A percentile compares a stretch with the other conserved stretches of the same genome.
phyloP scores from a whole-genome alignment of 1,284 basidiomycete species.

The Farysia itapuensis region DNA sequence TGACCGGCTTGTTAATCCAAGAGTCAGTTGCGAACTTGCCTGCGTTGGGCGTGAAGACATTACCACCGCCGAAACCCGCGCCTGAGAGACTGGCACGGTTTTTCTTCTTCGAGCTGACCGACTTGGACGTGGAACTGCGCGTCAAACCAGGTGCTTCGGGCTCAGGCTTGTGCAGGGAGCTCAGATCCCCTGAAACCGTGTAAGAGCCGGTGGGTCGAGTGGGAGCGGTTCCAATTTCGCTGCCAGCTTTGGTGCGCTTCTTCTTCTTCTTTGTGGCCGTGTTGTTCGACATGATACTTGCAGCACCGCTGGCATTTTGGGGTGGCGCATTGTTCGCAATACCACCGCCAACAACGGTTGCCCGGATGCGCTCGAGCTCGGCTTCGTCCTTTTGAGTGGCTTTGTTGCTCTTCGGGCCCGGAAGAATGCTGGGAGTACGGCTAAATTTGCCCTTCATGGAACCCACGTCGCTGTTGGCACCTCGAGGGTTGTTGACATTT shows the following conservation, averaged over 20 bases:
- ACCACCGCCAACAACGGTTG: constrained; percentile 48
- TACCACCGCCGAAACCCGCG: constrained; percentile 21
- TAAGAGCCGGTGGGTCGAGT: constrained; percentile 39
- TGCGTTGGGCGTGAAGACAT: constrained; percentile 34
- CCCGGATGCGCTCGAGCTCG: constrained; percentile 41
- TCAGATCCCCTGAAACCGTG: constrained; percentile 35
- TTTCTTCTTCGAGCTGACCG: constrained; percentile 46
- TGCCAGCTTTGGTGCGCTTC: constrained; percentile 37
- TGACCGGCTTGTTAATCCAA: constrained; percentile 35
- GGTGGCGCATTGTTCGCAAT: constrained; percentile 10
- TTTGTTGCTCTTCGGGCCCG: constrained; percentile 43
- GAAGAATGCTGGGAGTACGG: constrained; percentile 27
- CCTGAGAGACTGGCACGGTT: constrained; percentile 32
- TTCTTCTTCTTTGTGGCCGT: constrained; percentile 35
- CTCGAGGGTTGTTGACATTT: constrained; percentile 43
- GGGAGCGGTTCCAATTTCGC: constrained; percentile 50
- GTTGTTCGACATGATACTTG: constrained; percentile 23
- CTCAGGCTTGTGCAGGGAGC: constrained; percentile 15
- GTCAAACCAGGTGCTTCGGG: constrained; percentile 16
- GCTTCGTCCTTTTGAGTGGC: constrained; percentile 21
- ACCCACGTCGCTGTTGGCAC: constrained; percentile 35
- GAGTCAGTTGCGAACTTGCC: constrained; percentile 43
- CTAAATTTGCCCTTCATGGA: constrained; percentile 24
- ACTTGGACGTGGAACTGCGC: constrained; percentile 33
- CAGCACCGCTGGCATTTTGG: constrained; percentile 10